Base-by-base conservation (phyloP, 179 eudicot genomes). In the Spinacia oleracea region DNA sequence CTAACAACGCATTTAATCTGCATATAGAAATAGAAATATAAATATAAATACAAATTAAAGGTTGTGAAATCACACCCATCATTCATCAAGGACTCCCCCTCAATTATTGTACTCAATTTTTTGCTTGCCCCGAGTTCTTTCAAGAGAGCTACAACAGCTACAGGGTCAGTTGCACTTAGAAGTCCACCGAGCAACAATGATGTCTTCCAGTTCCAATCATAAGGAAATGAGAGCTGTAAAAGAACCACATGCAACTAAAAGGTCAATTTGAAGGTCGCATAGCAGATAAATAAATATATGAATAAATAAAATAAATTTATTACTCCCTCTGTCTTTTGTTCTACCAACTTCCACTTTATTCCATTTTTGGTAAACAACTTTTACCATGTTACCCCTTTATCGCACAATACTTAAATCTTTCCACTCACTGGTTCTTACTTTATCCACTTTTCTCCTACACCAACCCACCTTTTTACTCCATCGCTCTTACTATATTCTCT, bases 41-140 rank as follows among this genome's bases (percentile, higher is more conserved):
- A n/a, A 53, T 16, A 53, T 6, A 53, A 53, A 45, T 50, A 48
- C 70, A 72, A 75, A 71, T 67, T 2, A n/a, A 70, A 72, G 46
- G 45, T 46, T 71, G 48, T 21, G 73, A 75, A 53, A 16, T 66
- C 79, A 75, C 87, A 95, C 98, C 98, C 98, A 59, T 95, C 98
- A 89, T 95, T 95, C 98, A 95, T 95, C 85, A 95, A 83, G 58
- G 98, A 95, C 73, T 95, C 98, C 81, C 98, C 98, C 87, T 95
- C 98, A 81, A 95, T 89, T 79, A 95, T 91, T 40, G 98, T 95
- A 82, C 88, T 91, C 87, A 95, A 73, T 83, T 95, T 95, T 86
- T 95, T 95, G 91, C 98, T 93, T 69, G 98, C 98, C 78, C 98
- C 98, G 82, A 95, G 98, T 68, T 95, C 98, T 83, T 93, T 95